Conservation (phyloP, 1,139 yeast species). For the Sugiyamaella novakii region DNA sequence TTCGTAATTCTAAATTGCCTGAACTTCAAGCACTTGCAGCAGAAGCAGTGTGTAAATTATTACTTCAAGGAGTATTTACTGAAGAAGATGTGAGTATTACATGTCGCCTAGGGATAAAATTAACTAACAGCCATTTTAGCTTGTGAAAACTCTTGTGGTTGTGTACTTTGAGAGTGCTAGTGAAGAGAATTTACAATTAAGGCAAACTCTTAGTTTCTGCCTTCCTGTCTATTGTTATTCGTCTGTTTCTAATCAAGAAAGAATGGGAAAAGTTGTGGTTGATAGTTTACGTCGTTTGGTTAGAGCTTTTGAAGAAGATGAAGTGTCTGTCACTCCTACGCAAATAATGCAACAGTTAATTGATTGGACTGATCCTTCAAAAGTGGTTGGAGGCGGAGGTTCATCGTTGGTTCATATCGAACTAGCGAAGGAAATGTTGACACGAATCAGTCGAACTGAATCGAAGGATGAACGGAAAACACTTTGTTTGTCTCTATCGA, state of each 20-base stretch:
- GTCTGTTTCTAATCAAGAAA: constrained; percentile 69
- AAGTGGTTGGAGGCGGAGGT: constrained; percentile 58
- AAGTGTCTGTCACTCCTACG: constrained; percentile 53
- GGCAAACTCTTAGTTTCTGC: constrained; percentile 84
- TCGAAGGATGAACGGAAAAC: constrained; percentile 57
- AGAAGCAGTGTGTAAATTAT: constrained; percentile 82
- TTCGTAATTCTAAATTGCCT: constrained; percentile 56
- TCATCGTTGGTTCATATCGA: constrained; percentile 59
- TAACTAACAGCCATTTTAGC: constrained; percentile 24
- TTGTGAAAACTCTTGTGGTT: constrained; percentile 70
- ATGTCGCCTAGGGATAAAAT: not conserved
- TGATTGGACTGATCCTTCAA: constrained; percentile 83
- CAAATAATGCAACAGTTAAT: constrained; percentile 73
- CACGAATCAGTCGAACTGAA: constrained; percentile 48
- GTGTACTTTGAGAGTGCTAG: constrained; percentile 75
- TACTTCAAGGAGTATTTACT: constrained; percentile 72
- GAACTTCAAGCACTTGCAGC: constrained; percentile 79
- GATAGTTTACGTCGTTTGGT: constrained; percentile 66
- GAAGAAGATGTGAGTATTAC: constrained; percentile 52
- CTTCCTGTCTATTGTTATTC: constrained; percentile 89
- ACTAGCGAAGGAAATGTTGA: constrained; percentile 60
- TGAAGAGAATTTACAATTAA: constrained; percentile 62
- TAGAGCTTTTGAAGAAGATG: constrained; percentile 46
- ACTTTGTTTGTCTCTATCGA: constrained; percentile 55
- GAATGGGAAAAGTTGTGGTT: constrained; percentile 64